Conservation (phyloP, 1,139 yeast genomes). For the Lodderomyces theae region DNA sequence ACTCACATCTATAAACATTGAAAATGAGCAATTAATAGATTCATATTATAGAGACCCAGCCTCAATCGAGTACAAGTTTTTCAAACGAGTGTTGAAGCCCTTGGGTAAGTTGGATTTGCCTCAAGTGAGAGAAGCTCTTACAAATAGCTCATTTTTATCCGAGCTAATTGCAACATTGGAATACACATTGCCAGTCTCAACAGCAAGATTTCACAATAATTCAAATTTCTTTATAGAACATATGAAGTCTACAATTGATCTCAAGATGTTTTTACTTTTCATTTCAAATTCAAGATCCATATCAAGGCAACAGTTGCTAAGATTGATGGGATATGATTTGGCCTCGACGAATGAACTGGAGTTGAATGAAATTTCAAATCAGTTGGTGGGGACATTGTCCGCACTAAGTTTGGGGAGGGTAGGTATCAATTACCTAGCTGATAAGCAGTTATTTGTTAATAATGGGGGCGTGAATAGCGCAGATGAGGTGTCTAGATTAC, state of each 20-base stretch:
- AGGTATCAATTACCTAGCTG: slow-evolving; percentile 28
- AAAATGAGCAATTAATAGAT: slow-evolving; percentile 22
- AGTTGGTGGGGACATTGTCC: slow-evolving; percentile 23
- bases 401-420: slow-evolving; percentile 28
- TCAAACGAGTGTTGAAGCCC: slow-evolving; percentile 18
- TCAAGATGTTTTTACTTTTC: slow-evolving; percentile 28
- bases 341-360: slow-evolving; percentile 3
- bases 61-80: slow-evolving; percentile 18
- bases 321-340: slow-evolving; percentile 26
- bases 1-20: slow-evolving; percentile 22
- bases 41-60: slow-evolving; percentile 18
- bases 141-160: slow-evolving; percentile 11
- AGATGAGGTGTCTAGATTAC: slow-evolving; percentile 9
- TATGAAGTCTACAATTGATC: slow-evolving; percentile 25
- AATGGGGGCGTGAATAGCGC: slow-evolving; percentile 8
- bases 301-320: slow-evolving; percentile 22
- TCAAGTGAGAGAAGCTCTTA: slow-evolving; percentile 15
- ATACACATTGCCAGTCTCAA: slow-evolving; percentile 24
- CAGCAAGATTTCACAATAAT: slow-evolving; percentile 6
- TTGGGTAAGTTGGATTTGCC: slow-evolving; percentile 19
- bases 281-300: slow-evolving; percentile 25
- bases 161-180: slow-evolving; percentile 19
- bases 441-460: slow-evolving; percentile 25
- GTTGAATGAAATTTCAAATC: slow-evolving; percentile 16
- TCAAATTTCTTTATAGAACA: slow-evolving; percentile 20